Evolutionary conservation across 148 eudicot species (phyloP).

Genomic region (Amaranthus cruentus): DNA sequence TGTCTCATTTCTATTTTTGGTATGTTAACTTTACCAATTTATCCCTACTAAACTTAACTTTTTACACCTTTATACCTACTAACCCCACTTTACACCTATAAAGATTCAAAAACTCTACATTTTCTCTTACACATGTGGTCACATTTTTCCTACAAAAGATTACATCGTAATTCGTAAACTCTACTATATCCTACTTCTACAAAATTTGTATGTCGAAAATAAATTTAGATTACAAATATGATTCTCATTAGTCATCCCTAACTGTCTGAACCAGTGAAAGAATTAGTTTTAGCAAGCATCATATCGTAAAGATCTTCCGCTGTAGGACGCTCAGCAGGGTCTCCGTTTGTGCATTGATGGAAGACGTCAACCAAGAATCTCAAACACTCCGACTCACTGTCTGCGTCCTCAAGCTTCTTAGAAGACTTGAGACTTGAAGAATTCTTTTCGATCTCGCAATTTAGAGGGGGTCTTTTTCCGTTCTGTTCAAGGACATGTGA

Average conservation of each 20-base stretch:
- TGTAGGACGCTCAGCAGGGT: slow-evolving; percentile 70
- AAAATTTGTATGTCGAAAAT: slow-evolving; percentile 19
- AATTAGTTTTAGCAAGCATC: slow-evolving; percentile 38
- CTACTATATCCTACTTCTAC: slow-evolving; percentile 26
- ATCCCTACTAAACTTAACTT: no score
- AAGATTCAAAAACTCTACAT: no score
- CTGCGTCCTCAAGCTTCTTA: slow-evolving; percentile 26
- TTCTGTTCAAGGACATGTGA: slow-evolving; percentile 36
- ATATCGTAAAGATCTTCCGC: slow-evolving; percentile 51
- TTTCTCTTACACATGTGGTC: no score
- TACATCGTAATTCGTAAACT: slow-evolving; percentile 8
- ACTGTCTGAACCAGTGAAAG: slow-evolving; percentile 26
- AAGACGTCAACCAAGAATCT: slow-evolving; percentile 53
- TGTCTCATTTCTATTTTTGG: no score
- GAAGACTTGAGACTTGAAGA: slow-evolving; percentile 32
- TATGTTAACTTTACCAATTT: no score
- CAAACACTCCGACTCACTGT: slow-evolving; percentile 42
- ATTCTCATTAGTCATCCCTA: not conserved
- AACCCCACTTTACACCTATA: no score
- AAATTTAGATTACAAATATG: not conserved
- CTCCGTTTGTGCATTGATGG: slow-evolving; percentile 50
- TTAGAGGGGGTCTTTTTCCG: slow-evolving; percentile 67
- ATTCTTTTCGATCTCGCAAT: slow-evolving; percentile 52
- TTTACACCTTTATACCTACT: no score
- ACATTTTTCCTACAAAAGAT: no score